Evolutionary conservation across 768 basidiomycete genomes (phyloP).

Genomic region (Chalciporus sphaerocephalus): DNA sequence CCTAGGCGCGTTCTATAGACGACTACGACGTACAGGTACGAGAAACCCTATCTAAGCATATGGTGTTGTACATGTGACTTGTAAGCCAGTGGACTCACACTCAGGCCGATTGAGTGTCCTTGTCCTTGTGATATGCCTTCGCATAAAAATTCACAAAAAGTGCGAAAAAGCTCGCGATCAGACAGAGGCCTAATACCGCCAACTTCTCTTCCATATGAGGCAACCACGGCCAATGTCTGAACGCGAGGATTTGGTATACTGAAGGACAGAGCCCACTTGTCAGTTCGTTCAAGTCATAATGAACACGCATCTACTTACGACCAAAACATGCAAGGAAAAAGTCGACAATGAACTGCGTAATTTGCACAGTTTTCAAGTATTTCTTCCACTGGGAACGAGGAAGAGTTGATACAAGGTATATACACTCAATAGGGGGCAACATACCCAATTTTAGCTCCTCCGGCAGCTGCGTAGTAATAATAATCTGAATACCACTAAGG

Average conservation of each 20-base stretch:
- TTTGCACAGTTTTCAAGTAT: conserved; percentile 26
- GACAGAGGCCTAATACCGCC: conserved; percentile 15
- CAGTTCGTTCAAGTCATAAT: neutral
- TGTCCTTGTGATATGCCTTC: conserved; percentile 17
- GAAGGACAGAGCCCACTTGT: neutral
- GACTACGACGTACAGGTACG: no score
- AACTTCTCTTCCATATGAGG: conserved; percentile 20
- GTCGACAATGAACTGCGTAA: conserved; percentile 23
- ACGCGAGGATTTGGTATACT: conserved; percentile 27
- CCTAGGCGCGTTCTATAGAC: no score
- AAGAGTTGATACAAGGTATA: conserved; percentile 3
- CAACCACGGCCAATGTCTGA: conserved; percentile 22
- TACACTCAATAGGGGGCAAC: neutral
- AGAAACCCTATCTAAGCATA: no score
- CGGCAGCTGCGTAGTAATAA: conserved; percentile 96
- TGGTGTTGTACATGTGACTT: no score
- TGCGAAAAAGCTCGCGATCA: conserved; percentile 21
- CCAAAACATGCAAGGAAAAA: conserved; percentile 20
- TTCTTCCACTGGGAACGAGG: conserved; percentile 23
- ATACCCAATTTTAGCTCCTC: conserved; percentile 34
- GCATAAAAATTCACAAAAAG: conserved; percentile 27
- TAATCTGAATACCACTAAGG: conserved; percentile 66
- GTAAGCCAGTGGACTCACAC: no score
- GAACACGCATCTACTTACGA: conserved; percentile 13
- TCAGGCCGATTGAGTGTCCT: neutral